Conservation (phyloP, 2,329 filamentous ascomycete species). For the Byssochlamys sp. region DNA sequence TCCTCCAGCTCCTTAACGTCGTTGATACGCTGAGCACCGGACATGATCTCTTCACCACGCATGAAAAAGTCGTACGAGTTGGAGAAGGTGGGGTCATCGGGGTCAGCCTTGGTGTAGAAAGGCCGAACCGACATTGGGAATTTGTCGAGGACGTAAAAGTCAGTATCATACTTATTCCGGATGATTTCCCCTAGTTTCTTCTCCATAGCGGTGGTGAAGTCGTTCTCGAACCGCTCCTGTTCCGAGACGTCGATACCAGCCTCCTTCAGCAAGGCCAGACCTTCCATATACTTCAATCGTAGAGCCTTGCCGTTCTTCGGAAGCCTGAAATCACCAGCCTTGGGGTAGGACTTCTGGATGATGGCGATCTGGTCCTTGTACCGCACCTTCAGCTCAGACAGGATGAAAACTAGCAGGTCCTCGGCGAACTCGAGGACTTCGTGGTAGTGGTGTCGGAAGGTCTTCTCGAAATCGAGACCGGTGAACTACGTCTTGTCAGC, state of each 20-base stretch:
- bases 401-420: constrained; percentile 41
- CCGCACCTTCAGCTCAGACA: constrained; percentile 36
- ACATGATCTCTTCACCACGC: constrained; percentile 61
- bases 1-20: constrained; percentile 49
- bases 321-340: constrained; percentile 42
- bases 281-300: constrained; percentile 42
- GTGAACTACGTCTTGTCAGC: constrained; percentile 32
- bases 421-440: constrained; percentile 43
- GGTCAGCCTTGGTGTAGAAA: constrained; percentile 82
- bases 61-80: constrained; percentile 64
- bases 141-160: constrained; percentile 96
- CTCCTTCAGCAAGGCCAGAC: constrained; percentile 39
- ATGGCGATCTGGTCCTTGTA: constrained; percentile 37
- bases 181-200: constrained; percentile 74
- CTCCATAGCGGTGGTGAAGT: constrained; percentile 41
- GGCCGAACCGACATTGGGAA: constrained; percentile 82
- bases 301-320: constrained; percentile 41
- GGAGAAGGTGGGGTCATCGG: constrained; percentile 54
- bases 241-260: constrained; percentile 42
- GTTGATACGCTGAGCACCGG: constrained; percentile 58
- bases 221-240: constrained; percentile 40
- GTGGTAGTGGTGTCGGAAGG: constrained; percentile 42
- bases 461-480: constrained; percentile 45
- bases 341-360: constrained; percentile 41
- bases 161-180: constrained; percentile 78